Percentiles rank a stretch among this genome's conserved stretches.
Evolutionary conservation across 352 stramenopile species (phyloP).

Genomic region (Pythium dissotocum): DNA sequence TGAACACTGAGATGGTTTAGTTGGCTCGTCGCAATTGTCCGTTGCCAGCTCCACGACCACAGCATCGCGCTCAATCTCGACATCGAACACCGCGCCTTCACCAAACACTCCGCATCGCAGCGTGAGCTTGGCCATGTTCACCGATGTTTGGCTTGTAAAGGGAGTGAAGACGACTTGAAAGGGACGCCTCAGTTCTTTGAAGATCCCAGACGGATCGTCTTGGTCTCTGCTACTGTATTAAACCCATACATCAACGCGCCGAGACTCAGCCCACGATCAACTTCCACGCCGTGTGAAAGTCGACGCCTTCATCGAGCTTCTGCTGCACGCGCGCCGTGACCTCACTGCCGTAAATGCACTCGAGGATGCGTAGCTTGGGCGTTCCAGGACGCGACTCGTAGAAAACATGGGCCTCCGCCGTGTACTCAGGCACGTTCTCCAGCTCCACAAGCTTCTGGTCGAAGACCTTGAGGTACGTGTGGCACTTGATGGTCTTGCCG

Average conservation of each 20-base stretch:
- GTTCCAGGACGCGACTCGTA: slow-evolving; percentile 6
- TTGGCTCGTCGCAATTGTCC: background rate
- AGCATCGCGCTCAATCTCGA: background rate
- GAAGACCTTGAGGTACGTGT: slow-evolving; percentile 56
- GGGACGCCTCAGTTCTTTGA: too few species aligned
- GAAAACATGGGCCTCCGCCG: slow-evolving; percentile 39
- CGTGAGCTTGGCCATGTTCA: background rate
- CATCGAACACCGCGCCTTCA: background rate
- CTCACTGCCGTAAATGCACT: slow-evolving; percentile 39
- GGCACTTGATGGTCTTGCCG: slow-evolving; percentile 43
- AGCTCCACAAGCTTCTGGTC: slow-evolving; percentile 49
- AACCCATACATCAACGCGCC: background rate
- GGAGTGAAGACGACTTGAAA: too few species aligned
- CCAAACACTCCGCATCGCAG: background rate
- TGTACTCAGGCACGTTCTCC: slow-evolving; percentile 51
- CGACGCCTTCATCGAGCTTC: slow-evolving; percentile 10
- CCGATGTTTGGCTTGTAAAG: too few species aligned
- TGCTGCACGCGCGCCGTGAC: slow-evolving; percentile 7
- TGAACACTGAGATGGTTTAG: background rate
- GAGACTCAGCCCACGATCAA: slow-evolving; percentile 2
- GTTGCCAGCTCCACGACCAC: background rate
- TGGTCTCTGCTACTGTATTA: too few species aligned
- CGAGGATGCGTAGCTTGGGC: slow-evolving; percentile 43
- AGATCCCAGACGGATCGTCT: too few species aligned
- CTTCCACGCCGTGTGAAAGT: slow-evolving; percentile 17